These are phyloP conservation scores for Hirsutella thompsonii DNA, from an alignment of 2,329 filamentous ascomycete species.

Conservation along the genomic window DNA sequence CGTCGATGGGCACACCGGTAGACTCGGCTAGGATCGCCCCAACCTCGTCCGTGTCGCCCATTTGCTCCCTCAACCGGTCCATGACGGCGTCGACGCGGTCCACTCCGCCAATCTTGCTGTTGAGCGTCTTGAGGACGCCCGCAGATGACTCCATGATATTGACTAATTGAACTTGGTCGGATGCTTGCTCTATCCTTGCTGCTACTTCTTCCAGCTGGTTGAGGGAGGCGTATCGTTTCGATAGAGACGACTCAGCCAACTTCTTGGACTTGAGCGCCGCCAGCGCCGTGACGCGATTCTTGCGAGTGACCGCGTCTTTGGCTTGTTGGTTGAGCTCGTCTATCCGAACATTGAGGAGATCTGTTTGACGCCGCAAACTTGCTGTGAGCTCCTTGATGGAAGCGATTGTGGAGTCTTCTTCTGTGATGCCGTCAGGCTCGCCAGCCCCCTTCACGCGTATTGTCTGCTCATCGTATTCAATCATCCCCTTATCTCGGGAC, in stretches of 20 bases:
- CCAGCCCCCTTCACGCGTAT: constrained; percentile 57
- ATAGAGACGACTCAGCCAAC: constrained; percentile 60
- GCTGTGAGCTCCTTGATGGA: constrained; percentile 68
- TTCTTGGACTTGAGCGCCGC: constrained; percentile 75
- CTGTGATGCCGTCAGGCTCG: constrained; percentile 44
- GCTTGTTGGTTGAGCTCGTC: constrained; percentile 52
- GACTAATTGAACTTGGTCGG: constrained; percentile 73
- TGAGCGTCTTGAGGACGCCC: constrained; percentile 57
- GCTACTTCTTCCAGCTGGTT: constrained; percentile 75
- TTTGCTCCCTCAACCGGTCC: constrained; percentile 64
- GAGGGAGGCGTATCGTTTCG: constrained; percentile 59
- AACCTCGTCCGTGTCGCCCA: constrained; percentile 73
- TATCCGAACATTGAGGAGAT: constrained; percentile 53
- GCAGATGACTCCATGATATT: constrained; percentile 70
- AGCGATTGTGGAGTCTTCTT: constrained; percentile 72
- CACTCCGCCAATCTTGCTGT: constrained; percentile 63
- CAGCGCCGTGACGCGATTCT: constrained; percentile 64
- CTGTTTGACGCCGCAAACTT: constrained; percentile 61
- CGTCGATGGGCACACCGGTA: constrained; percentile 48
- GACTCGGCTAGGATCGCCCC: constrained; percentile 59
- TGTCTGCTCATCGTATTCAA: constrained; percentile 50
- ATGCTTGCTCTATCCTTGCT: constrained; percentile 71
- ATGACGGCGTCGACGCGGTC: constrained; percentile 66
- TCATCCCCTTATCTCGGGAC: constrained; percentile 48
- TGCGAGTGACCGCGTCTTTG: constrained; percentile 54